Evolutionary conservation across 2,329 filamentous ascomycete genomes (phyloP), one percentile per base, ranked within the genome.

Genomic region (Cladophialophora exuberans): DNA sequence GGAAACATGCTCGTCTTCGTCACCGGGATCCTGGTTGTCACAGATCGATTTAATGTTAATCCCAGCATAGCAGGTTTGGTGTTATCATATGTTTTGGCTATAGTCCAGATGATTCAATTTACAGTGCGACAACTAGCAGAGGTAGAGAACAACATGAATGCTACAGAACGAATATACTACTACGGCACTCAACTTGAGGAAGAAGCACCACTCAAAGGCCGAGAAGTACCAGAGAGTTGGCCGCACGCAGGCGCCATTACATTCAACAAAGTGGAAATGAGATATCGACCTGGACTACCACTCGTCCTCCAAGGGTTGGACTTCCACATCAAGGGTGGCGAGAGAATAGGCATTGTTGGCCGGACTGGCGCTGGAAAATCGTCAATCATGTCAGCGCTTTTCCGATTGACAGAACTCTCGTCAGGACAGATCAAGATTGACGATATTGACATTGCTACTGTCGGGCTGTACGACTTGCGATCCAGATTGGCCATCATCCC

Each of bases 91-190:
- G 96, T 97, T 67, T 80, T 99, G 15, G 83, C 87, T 11, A 96
- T 97, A 66, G 91, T 96, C 15, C 90, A 95, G 71, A 91, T 97
- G 88, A 87, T 97, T 62, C 93, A 97, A 69, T 97, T 97, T 72
- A 93, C 90, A 0, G 90, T 97, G 15, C 84, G 94, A 15, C 93
- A 97, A 72, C 80, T 97, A 6, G 93, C 93, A 22, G 93, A 97
- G 71, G 90, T 97, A 6, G 93, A 97, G 72, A 97, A 97, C 73
- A 90, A 92, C 68, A 97, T 97, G 93, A 97, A 97, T 70, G 87
- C 92, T 0, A 94, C 95, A 0, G 93, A 97, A 73, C 87, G 94
- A 45, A 79, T 97, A 28, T 85, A 91, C 69, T 90, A 96, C 75
- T 97, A 97, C 69, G 92, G 90, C 51, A 90, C 84, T 1, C 74